Conservation (phyloP, 148 eudicot genomes). For the Nyssa sinensis region DNA sequence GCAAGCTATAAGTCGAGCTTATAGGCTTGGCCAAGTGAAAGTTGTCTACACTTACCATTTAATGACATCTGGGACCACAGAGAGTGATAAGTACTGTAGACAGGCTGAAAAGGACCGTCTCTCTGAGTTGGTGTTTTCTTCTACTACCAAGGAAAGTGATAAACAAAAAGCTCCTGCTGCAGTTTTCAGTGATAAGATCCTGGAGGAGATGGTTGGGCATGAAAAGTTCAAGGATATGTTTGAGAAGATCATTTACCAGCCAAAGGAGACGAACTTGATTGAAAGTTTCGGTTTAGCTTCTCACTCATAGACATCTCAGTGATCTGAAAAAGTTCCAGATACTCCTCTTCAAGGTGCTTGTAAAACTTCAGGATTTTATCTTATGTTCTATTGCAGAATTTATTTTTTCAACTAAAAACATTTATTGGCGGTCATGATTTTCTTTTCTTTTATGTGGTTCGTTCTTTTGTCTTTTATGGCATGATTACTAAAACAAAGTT, state of each 20-base stretch:
- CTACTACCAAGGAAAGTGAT: conserved; percentile 16
- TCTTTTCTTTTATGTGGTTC: not conserved
- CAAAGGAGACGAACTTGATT: conserved; percentile 28
- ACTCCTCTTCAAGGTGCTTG: not conserved
- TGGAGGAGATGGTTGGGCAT: conserved; percentile 38
- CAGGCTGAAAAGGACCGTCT: conserved; percentile 37
- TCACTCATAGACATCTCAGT: not conserved
- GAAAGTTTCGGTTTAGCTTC: conserved; percentile 21
- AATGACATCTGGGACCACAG: conserved; percentile 34
- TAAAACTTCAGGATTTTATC: not conserved
- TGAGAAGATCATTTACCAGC: conserved; percentile 37
- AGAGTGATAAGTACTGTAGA: conserved; percentile 32
- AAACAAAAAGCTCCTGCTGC: not conserved
- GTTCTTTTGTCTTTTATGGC: not conserved
- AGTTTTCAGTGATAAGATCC: conserved; percentile 36
- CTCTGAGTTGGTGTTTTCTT: conserved; percentile 46
- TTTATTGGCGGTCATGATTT: too few relatives aligned
- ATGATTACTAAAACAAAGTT: not conserved
- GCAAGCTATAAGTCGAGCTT: conserved; percentile 73
- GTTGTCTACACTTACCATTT: conserved; percentile 56
- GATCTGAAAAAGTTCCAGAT: not conserved
- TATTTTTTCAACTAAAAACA: too few relatives aligned
- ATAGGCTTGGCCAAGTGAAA: conserved; percentile 53
- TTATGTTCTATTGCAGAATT: not conserved
- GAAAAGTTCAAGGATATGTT: conserved; percentile 33